Percentiles rank a stretch among this genome's conserved stretches.
phyloP scores from a whole-genome alignment of 1,139 yeast genomes.

The Sporopachydermia cereana region DNA sequence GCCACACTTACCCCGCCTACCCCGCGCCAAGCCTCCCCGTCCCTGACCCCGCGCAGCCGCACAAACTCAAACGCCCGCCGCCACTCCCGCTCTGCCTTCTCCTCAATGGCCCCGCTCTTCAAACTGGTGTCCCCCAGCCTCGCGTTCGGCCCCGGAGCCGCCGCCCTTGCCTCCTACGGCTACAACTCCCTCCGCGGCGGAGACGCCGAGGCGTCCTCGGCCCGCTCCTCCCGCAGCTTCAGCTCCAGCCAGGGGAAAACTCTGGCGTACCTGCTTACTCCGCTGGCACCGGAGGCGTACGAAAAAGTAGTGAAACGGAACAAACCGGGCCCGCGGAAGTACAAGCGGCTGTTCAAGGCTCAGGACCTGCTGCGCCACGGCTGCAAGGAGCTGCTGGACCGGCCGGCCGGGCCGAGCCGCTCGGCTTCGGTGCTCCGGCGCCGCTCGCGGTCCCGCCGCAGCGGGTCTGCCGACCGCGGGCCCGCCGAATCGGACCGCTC shows the following conservation, averaged over 20 bases:
- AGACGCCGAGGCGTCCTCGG: neutral
- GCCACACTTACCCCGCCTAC: neutral
- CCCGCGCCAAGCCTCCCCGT: neutral
- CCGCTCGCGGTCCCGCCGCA: neutral
- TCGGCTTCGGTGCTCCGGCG: neutral
- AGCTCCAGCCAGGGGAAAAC: neutral
- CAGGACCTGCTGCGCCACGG: conserved; percentile 46
- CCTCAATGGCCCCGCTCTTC: neutral
- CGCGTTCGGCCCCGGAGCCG: neutral
- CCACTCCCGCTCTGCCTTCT: neutral
- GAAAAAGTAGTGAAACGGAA: neutral
- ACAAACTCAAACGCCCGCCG: neutral
- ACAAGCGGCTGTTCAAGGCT: conserved; percentile 56
- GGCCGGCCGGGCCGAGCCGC: neutral
- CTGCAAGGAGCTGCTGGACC: neutral
- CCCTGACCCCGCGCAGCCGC: neutral
- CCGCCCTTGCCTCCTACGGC: neutral
- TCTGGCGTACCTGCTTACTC: neutral
- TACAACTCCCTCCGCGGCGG: neutral
- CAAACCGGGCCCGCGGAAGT: conserved; percentile 4
- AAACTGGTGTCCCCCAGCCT: neutral
- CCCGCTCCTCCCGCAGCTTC: neutral
- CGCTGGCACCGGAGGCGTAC: neutral
- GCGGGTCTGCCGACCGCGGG: neutral
- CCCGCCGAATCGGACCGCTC: neutral